A percentile compares a stretch with the other conserved stretches of the same genome.
These are phyloP conservation scores for Debaryomyces sp. DNA, from an alignment of 1,139 yeast genomes.

Conservation along the genomic window DNA sequence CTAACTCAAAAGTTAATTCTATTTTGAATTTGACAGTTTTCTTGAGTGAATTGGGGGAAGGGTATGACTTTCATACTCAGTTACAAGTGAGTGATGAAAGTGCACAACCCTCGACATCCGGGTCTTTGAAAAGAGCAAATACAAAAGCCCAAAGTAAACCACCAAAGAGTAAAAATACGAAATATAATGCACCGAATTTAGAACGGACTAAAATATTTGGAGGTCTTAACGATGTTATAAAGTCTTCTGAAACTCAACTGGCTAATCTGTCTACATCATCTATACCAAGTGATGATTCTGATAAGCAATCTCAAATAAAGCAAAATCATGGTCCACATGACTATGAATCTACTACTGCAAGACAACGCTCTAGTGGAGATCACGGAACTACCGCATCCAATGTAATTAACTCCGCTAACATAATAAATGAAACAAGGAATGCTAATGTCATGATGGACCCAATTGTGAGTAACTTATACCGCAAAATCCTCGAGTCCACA, in stretches of 20 bases:
- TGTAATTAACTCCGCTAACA: background rate
- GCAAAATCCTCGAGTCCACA: constrained; percentile 65
- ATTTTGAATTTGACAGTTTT: constrained; percentile 55
- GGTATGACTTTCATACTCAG: constrained; percentile 46
- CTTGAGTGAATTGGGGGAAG: constrained; percentile 44
- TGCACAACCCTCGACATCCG: constrained; percentile 2
- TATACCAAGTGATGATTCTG: constrained; percentile 4
- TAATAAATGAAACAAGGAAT: background rate
- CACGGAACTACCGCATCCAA: background rate
- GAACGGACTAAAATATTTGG: constrained; percentile 43
- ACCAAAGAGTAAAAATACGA: constrained; percentile 9
- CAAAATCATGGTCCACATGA: constrained; percentile 5
- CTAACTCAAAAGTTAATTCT: constrained; percentile 80
- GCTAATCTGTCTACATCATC: constrained; percentile 5
- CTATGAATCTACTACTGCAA: background rate
- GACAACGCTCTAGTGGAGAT: background rate
- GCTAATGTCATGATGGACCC: constrained; percentile 46
- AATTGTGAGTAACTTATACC: constrained; percentile 54
- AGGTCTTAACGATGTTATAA: constrained; percentile 41
- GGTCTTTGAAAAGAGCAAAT: background rate
- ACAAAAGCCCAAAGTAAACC: background rate
- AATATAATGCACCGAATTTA: constrained; percentile 40
- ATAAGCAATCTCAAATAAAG: background rate
- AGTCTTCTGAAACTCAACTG: constrained; percentile 6
- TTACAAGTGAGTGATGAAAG: constrained; percentile 36